Percentiles rank a stretch among this genome's conserved stretches.
phyloP scores from a whole-genome alignment of 768 basidiomycete species.

The Rhodosporidiobolus sp. region DNA sequence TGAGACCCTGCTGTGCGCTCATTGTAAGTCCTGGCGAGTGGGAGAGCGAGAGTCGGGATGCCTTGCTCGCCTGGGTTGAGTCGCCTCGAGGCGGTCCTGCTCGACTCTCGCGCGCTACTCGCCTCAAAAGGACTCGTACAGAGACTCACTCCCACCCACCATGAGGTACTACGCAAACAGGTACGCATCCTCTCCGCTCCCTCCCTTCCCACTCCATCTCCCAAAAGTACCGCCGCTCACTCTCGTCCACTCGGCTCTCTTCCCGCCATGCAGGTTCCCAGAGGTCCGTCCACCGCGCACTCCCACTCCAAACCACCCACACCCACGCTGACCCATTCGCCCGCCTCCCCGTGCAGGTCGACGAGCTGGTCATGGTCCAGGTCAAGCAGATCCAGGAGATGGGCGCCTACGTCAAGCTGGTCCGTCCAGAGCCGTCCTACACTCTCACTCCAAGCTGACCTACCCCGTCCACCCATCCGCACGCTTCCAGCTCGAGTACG shows the following conservation, averaged over 20 bases:
- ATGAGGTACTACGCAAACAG: conserved; percentile 38
- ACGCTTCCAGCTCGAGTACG: conserved; percentile 79
- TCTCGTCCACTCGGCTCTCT: not conserved
- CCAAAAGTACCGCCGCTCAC: not conserved
- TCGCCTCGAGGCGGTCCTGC: not conserved
- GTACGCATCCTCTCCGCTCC: conserved; percentile 3
- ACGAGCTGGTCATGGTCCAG: conserved; percentile 99
- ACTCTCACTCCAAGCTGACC: not conserved
- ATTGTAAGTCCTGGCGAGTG: not conserved
- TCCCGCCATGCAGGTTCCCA: conserved; percentile 20
- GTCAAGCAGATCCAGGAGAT: conserved; percentile 99
- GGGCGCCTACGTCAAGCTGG: conserved; percentile 98
- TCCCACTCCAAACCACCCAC: not conserved
- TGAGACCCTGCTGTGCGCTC: conserved; percentile 16
- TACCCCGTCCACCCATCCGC: not conserved
- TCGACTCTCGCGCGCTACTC: not conserved
- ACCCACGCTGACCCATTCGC: not conserved
- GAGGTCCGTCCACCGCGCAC: conserved; percentile 12
- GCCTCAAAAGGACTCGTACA: not conserved
- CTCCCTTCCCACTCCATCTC: too few relatives aligned
- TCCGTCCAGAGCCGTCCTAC: conserved; percentile 46
- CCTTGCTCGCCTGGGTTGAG: not conserved
- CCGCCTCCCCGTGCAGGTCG: conserved; percentile 60
- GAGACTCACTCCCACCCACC: not conserved
- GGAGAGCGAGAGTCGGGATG: too few relatives aligned